Evolutionary conservation across 805 yeast genomes (phyloP), one percentile per base, ranked within the genome.

Genomic region (Metschnikowia proteae): DNA sequence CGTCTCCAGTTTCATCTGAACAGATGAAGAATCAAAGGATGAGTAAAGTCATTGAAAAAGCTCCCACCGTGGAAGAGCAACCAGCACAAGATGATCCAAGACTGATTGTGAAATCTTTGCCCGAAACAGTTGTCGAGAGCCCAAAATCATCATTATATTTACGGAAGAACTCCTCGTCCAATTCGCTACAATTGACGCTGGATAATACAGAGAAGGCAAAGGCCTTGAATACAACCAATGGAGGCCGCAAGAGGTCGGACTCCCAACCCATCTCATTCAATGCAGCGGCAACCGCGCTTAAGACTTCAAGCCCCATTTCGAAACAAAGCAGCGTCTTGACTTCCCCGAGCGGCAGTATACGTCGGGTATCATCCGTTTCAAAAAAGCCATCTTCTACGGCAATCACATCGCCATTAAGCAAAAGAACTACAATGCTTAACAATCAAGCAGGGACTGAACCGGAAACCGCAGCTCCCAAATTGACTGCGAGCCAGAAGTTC

Each of bases 401-500:
- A 5, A 43, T 30, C 3, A 10, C 43, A 4, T 49, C 55, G 11
- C 54, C 57, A 1, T 38, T 49, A 23, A 33, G 45, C 27, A 43
- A 29, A 13, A 52, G 46, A 28, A 43, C 35, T 3, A 13, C 27
- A 4, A 29, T 30, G 32, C 38, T 58, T 28, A 58, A 56, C 3
- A 33, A 37, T 10, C 32, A 33, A 30, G 8, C 32, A 26, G 64
- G 60, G 42, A 56, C 52, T 38, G 60, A 17, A 35, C 34, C 35
- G 29, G 23, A 47, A 6, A 9, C 43, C 10, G 32, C 26, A 30
- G 31, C 27, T 6, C 38, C 45, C 13, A 63, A 56, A 46, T 49
- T 70, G 27, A 67, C 68, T 6, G 76, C 76, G 1, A 64, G 63
- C 38, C 75, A 71, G 47, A 59, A 73, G 39, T 62, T 72, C 13